Base-by-base conservation (phyloP, 1,139 yeast genomes). In the Lodderomyces pseudojiufengensis region DNA sequence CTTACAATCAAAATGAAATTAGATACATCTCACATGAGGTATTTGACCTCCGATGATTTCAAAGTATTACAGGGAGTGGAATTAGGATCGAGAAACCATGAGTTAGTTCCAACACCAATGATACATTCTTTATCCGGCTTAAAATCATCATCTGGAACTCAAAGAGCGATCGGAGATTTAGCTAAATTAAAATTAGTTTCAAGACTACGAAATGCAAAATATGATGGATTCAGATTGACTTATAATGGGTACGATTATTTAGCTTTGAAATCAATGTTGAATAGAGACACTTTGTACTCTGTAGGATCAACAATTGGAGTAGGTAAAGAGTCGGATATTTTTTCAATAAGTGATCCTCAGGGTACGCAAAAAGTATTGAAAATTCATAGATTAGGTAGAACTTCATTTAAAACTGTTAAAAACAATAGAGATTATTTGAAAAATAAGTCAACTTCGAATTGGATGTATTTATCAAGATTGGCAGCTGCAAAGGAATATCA, bases 301-400 rank as follows among this genome's bases (percentile, higher is more conserved):
- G 77, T 92, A 9, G 97, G 96, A 12, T 73, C 82, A 30, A 86
- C 84, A 16, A 88, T 92, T 50, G 98, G 98, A 39, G 95, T 94
- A 35, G 98, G 98, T 52, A 92, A 92, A 57, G 98, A 92, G 58
- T 87, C 97, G 3, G 98, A 92, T 62, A 90, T 92, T 51, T 88
- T 83, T 57, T 75, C 92, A n/a, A 90, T 85, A 1, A 80, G 84
- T 40, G 92, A 84, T 51, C 65, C 73, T 9, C 55, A 71, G 18
- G 95, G 95, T 1, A 57, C 55, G 11, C 76, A 78, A 42, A 76
- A 75, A 50, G 96, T 90, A 9, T 59, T 94, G 54, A 92, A 92
- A 60, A 83, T 92, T 32, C 97, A 90, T 61, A 73, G 98, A 48
- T 69, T 92, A 41, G 99, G 99, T 23, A 76, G 98, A 55, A 84